phyloP scores from a whole-genome alignment of 768 basidiomycete species.

The Tremella yokohamensis region DNA sequence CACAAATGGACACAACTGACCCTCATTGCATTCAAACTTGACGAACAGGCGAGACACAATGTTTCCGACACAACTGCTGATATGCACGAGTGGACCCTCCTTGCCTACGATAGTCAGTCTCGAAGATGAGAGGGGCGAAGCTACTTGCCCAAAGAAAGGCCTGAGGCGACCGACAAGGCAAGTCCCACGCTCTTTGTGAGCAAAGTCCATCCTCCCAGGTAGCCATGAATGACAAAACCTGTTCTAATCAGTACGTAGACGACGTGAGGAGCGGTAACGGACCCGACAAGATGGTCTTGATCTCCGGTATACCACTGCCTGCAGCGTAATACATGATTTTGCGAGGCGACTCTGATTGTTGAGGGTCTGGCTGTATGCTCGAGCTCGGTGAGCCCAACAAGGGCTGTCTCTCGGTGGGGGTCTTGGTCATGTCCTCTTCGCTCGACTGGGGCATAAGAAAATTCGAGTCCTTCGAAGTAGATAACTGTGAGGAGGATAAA shows the following conservation, averaged over 20 bases:
- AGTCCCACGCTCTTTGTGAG: conserved; percentile 87
- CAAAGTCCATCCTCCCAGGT: conserved; percentile 82
- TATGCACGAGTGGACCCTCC: conserved; percentile 88
- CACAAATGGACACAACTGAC: conserved; percentile 52
- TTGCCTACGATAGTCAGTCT: conserved; percentile 57
- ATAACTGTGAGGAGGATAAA: conserved; percentile 82
- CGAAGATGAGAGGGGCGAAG: neutral
- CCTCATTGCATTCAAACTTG: conserved; percentile 96
- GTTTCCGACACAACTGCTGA: conserved; percentile 87
- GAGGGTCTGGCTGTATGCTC: neutral
- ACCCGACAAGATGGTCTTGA: conserved; percentile 60
- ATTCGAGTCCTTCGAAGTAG: conserved; percentile 85
- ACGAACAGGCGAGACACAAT: conserved; percentile 77
- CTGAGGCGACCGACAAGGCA: conserved; percentile 85
- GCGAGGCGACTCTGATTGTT: conserved; percentile 51
- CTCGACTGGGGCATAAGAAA: conserved; percentile 38
- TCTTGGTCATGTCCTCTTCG: conserved; percentile 44
- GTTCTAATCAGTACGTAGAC: conserved; percentile 1
- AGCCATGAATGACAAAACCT: conserved; percentile 96
- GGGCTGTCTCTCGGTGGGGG: conserved; percentile 29
- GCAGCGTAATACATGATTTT: conserved; percentile 85
- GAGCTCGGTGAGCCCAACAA: conserved; percentile 23
- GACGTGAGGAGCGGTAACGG: neutral
- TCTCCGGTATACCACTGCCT: conserved; percentile 93
- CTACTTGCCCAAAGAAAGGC: conserved; percentile 69